Evolutionary conservation across 1,284 basidiomycete genomes (phyloP).

Genomic region (Microbotryomycetes sp.): DNA sequence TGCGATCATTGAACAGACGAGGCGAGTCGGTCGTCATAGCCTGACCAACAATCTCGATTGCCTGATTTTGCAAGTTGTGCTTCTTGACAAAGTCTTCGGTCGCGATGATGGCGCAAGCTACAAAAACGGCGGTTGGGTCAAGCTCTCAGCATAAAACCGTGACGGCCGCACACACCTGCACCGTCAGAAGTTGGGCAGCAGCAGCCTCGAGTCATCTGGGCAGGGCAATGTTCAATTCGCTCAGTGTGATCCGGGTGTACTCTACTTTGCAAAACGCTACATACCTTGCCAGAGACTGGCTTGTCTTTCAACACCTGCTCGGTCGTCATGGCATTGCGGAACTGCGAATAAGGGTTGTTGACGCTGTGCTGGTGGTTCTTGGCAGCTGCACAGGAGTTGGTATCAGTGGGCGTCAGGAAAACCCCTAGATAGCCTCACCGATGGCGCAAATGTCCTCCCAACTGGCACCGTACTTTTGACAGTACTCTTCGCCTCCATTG

Average conservation of each 20-base stretch:
- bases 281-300: conserved; percentile 23
- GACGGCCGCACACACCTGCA: conserved; percentile 16
- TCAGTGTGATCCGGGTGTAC: no score
- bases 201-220: conserved; percentile 74
- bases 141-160: conserved; percentile 33
- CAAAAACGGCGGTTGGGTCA: conserved; percentile 52
- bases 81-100: conserved; percentile 72
- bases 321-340: conserved; percentile 64
- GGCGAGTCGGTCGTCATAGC: conserved; percentile 59
- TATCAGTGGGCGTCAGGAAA: not conserved
- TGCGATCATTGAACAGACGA: conserved; percentile 55
- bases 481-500: conserved; percentile 62
- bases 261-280: conserved; percentile 46
- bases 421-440: conserved; percentile 38
- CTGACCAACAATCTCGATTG: conserved; percentile 54
- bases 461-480: conserved; percentile 62
- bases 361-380: conserved; percentile 78
- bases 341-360: conserved; percentile 80
- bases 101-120: conserved; percentile 63
- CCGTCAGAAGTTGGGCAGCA: conserved; percentile 65
- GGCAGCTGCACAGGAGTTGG: conserved; percentile 39
- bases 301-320: conserved; percentile 52
- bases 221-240: conserved; percentile 43
- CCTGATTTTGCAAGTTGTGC: conserved; percentile 72
- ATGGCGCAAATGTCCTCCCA: conserved; percentile 67